These are phyloP conservation scores for Eucalyptus pumila DNA, from an alignment of 345 rosid genomes.

Conservation along the genomic window DNA sequence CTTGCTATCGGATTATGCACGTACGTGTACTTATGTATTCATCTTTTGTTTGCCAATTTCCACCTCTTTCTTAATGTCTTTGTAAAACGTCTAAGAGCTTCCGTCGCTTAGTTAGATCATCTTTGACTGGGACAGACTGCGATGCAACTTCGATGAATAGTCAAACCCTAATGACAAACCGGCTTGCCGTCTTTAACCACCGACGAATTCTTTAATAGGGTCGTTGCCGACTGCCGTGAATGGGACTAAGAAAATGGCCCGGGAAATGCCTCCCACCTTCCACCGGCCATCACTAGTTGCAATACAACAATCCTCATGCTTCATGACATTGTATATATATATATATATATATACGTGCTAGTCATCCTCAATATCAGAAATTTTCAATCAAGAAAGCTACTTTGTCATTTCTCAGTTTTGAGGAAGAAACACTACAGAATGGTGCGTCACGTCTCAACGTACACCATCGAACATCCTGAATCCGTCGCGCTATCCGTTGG, in stretches of 20 bases:
- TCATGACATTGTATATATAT: neutral
- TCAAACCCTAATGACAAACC: neutral
- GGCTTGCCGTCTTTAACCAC: neutral
- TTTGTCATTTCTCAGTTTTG: neutral
- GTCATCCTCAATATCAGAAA: neutral
- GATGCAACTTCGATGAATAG: neutral
- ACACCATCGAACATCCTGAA: neutral
- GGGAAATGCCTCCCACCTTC: neutral
- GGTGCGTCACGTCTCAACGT: neutral
- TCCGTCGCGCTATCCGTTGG: neutral
- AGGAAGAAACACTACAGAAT: neutral
- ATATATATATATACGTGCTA: neutral
- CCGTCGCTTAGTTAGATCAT: neutral
- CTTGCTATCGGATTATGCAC: neutral
- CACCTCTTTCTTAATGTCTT: neutral
- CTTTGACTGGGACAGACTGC: neutral
- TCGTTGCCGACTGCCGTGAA: neutral
- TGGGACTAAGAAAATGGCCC: neutral
- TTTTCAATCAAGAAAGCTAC: neutral
- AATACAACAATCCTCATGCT: neutral
- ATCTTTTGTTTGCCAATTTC: neutral
- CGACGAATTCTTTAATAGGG: neutral
- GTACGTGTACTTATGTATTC: neutral
- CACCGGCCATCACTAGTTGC: neutral
- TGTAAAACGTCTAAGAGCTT: neutral